A percentile compares a stretch with the other conserved stretches of the same genome.
Conservation (phyloP, 2,329 filamentous ascomycete genomes). For the Sclerotinia nivalis region DNA sequence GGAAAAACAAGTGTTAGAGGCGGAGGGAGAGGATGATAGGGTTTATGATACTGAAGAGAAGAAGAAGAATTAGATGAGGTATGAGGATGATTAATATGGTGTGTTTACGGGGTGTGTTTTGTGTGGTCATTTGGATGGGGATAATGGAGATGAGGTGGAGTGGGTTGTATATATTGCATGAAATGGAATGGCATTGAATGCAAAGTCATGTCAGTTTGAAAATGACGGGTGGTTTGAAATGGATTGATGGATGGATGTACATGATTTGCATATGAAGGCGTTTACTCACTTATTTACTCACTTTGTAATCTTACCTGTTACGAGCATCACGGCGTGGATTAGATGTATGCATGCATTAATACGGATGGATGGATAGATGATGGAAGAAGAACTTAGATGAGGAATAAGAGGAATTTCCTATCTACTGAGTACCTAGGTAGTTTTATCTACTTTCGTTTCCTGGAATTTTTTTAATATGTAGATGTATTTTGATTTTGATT, state of each 20-base stretch:
- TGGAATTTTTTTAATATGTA: too few relatives aligned
- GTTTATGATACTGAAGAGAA: conserved; percentile 33
- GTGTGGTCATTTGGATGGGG: not conserved
- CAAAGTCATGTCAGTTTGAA: not conserved
- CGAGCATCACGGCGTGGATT: not conserved
- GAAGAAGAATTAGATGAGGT: conserved; percentile 28
- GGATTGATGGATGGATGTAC: conserved; percentile 1
- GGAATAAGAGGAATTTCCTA: too few relatives aligned
- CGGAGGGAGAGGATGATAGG: conserved; percentile 49
- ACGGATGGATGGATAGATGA: not conserved
- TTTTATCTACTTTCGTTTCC: too few relatives aligned
- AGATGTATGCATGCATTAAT: not conserved
- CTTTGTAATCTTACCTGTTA: not conserved
- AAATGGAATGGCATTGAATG: not conserved
- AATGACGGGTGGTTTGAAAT: not conserved
- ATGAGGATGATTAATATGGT: not conserved
- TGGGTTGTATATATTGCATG: conserved; percentile 3
- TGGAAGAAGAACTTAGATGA: not conserved
- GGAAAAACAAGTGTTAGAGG: conserved; percentile 54
- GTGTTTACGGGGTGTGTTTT: too few relatives aligned
- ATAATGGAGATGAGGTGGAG: not conserved
- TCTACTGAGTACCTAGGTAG: too few relatives aligned
- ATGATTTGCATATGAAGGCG: conserved; percentile 12
- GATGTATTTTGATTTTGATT: too few relatives aligned
- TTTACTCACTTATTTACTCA: not conserved